A percentile compares a stretch with the other conserved stretches of the same genome.
phyloP scores from a whole-genome alignment of 352 stramenopile genomes.

The Pythium vanterpoolii region DNA sequence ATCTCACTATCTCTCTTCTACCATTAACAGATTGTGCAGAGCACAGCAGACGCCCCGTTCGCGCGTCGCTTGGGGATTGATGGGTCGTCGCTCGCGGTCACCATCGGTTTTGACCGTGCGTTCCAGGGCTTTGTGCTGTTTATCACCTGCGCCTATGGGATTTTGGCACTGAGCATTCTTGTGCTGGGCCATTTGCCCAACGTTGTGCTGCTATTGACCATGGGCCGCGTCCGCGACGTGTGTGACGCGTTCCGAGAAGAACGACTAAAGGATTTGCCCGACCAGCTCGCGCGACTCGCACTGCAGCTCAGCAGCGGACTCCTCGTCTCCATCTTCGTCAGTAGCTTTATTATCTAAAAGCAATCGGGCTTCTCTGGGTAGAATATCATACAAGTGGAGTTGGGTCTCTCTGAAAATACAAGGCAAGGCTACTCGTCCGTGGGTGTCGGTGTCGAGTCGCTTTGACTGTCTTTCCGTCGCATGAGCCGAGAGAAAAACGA shows the following conservation, averaged over 20 bases:
- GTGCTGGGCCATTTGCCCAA: conserved; percentile 63
- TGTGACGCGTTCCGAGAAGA: conserved; percentile 71
- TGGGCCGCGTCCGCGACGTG: conserved; percentile 61
- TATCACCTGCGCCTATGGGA: conserved; percentile 52
- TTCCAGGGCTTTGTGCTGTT: conserved; percentile 68
- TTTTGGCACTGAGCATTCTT: conserved; percentile 46
- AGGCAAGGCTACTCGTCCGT: neutral
- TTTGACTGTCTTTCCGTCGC: conserved; percentile 30
- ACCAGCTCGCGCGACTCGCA: conserved; percentile 46
- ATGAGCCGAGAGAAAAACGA: conserved; percentile 65
- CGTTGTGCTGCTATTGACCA: conserved; percentile 52
- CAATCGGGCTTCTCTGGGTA: too few species aligned
- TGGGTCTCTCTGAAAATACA: conserved; percentile 7
- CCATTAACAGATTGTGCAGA: conserved; percentile 48
- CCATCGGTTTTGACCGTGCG: conserved; percentile 51
- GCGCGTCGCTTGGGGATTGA: conserved; percentile 45
- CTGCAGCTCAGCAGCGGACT: conserved; percentile 43
- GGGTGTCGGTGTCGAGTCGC: neutral
- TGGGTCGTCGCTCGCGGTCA: conserved; percentile 47
- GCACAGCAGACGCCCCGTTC: conserved; percentile 70
- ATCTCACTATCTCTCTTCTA: neutral
- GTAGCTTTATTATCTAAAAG: conserved; percentile 26
- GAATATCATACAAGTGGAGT: neutral
- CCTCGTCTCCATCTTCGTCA: conserved; percentile 51
- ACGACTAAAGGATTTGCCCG: conserved; percentile 49